A percentile compares a stretch with the other conserved stretches of the same genome.
Evolutionary conservation across 306 rosid species (phyloP).

Genomic region (Cicer bijugum): DNA sequence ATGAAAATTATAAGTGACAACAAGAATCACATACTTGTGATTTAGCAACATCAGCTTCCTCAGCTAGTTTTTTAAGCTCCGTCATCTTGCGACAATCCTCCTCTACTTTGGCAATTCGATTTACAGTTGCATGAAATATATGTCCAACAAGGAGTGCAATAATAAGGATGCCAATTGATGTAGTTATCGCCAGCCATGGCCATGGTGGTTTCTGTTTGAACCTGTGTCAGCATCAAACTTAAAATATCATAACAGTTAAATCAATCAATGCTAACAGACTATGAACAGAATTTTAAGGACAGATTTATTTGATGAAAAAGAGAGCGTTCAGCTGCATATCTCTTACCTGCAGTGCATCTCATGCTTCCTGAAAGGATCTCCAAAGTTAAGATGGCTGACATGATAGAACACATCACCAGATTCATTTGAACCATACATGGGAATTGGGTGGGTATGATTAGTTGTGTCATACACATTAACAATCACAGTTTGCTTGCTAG

Average conservation of each 20-base stretch:
- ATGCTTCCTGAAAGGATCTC: conserved; percentile 94
- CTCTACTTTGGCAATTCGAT: conserved; percentile 89
- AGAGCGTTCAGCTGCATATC: background rate
- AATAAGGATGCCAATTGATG: conserved; percentile 76
- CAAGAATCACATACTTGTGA: conserved; percentile 71
- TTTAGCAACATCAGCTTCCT: conserved; percentile 94
- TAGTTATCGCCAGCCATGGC: conserved; percentile 80
- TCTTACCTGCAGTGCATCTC: conserved; percentile 96
- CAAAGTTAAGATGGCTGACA: conserved; percentile 77
- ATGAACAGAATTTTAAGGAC: too few relatives aligned
- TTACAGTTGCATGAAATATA: conserved; percentile 82
- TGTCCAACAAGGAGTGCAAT: conserved; percentile 83
- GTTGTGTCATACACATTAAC: conserved; percentile 93
- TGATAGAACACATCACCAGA: conserved; percentile 68
- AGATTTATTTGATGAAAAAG: background rate
- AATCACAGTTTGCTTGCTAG: conserved; percentile 93
- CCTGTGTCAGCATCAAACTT: conserved; percentile 58
- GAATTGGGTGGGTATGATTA: conserved; percentile 75
- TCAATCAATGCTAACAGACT: background rate
- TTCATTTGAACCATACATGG: conserved; percentile 87
- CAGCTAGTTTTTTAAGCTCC: conserved; percentile 87
- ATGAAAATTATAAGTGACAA: conserved; percentile 11
- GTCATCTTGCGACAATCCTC: conserved; percentile 74
- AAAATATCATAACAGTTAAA: conserved; percentile 36
- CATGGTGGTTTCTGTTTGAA: conserved; percentile 90